These are phyloP conservation scores for Homolaphlyctis polyrhiza DNA, from an alignment of 371 early-diverging fungal genomes.

Conservation along the genomic window DNA sequence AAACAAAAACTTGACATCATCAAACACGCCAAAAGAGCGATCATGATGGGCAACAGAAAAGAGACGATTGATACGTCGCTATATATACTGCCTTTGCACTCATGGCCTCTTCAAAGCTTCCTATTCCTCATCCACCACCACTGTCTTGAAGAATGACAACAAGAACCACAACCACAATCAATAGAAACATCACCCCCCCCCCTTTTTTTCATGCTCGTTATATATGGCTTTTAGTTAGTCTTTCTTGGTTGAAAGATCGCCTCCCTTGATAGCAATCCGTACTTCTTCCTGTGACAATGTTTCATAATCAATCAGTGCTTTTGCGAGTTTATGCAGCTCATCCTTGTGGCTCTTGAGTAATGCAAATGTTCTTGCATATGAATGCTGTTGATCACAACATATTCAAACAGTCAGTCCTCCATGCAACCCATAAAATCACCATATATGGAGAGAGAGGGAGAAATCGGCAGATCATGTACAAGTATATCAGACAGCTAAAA, in stretches of 20 bases:
- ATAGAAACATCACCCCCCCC: neutral
- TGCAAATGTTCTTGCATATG: slow-evolving; percentile 55
- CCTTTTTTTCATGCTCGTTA: no score
- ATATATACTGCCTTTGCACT: no score
- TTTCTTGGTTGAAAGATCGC: no score
- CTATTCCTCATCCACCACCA: no score
- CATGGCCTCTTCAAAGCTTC: no score
- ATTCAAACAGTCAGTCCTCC: neutral
- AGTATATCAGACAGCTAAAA: neutral
- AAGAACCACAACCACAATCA: no score
- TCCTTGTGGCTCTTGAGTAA: slow-evolving; percentile 70
- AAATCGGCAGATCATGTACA: neutral
- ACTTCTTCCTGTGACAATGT: slow-evolving; percentile 89
- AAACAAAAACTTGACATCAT: no score
- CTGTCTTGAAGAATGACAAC: no score
- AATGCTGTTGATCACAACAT: slow-evolving; percentile 26
- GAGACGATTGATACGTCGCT: no score
- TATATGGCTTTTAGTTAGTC: no score
- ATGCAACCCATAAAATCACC: neutral
- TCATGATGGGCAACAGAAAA: no score
- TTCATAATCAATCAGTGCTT: slow-evolving; percentile 89
- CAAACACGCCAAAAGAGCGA: no score
- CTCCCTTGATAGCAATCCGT: slow-evolving; percentile 64
- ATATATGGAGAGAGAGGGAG: neutral
- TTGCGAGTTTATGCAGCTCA: slow-evolving; percentile 87